Conservation (phyloP, 2,329 filamentous ascomycete species). For the Arachnomyces sp. region DNA sequence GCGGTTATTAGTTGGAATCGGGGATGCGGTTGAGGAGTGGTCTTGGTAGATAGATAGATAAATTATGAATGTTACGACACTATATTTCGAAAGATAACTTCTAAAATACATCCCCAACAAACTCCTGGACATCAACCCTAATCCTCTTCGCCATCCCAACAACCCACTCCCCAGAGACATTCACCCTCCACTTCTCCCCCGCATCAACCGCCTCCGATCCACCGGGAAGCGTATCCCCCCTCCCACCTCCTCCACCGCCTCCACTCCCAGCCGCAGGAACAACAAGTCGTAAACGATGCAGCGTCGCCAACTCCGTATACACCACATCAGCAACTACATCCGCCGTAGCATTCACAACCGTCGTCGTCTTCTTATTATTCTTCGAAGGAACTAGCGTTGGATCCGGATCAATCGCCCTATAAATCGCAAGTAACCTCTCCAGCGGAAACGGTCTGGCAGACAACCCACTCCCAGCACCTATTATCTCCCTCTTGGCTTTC, state of each 20-base stretch:
- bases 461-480: slow-evolving; percentile 11
- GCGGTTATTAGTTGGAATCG: slow-evolving; percentile 27
- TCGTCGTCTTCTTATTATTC: no score
- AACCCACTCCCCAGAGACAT: slow-evolving; percentile 41
- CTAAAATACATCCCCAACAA: slow-evolving; percentile 7
- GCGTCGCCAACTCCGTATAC: slow-evolving; percentile 39
- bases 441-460: slow-evolving; percentile 37
- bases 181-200: slow-evolving; percentile 42
- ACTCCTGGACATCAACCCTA: slow-evolving; percentile 40
- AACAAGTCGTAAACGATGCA: slow-evolving; percentile 40
- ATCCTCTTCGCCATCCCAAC: slow-evolving; percentile 38
- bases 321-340: slow-evolving; percentile 35
- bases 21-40: slow-evolving; percentile 31
- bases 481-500: no score
- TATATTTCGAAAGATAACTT: neutral
- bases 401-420: slow-evolving; percentile 40
- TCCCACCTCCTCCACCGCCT: slow-evolving; percentile 20
- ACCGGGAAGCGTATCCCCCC: slow-evolving; percentile 9
- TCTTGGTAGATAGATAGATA: neutral
- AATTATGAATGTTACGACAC: no score
- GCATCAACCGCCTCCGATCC: slow-evolving; percentile 29
- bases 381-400: slow-evolving; percentile 18
- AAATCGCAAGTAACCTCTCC: slow-evolving; percentile 41
- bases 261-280: slow-evolving; percentile 32
- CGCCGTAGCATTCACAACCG: slow-evolving; percentile 28